These are phyloP conservation scores for Crithidia bombi DNA, from an alignment of 208 protist species.

Conservation along the genomic window DNA sequence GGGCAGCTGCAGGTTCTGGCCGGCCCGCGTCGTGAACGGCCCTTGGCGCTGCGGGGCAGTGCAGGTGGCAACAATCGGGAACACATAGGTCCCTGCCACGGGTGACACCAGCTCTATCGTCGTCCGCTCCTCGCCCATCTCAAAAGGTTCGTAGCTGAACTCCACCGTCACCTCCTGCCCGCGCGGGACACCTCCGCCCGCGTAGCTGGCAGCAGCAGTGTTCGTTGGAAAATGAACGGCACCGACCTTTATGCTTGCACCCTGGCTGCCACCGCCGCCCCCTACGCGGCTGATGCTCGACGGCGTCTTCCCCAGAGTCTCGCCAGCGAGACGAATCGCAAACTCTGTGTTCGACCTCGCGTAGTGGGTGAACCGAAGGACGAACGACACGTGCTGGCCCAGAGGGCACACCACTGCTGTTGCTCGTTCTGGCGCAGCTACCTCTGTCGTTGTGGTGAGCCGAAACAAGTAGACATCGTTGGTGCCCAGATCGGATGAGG, in stretches of 20 bases:
- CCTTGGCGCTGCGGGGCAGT: conserved; percentile 93
- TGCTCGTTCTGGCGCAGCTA: conserved; percentile 65
- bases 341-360: conserved; percentile 85
- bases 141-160: conserved; percentile 93
- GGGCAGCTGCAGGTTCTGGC: conserved; percentile 66
- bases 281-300: conserved; percentile 29
- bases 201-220: background rate
- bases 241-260: conserved; percentile 34
- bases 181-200: conserved; percentile 18
- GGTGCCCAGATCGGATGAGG: conserved; percentile 83
- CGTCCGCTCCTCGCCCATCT: conserved; percentile 78
- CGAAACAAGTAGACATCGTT: conserved; percentile 77
- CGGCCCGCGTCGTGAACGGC: conserved; percentile 78
- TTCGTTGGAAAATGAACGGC: conserved; percentile 2
- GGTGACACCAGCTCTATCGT: conserved; percentile 86
- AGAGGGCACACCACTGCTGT: conserved; percentile 88
- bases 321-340: conserved; percentile 57
- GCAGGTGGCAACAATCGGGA: conserved; percentile 90
- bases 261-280: conserved; percentile 31
- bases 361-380: conserved; percentile 80
- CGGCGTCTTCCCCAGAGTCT: conserved; percentile 21
- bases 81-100: conserved; percentile 91
- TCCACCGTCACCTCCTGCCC: conserved; percentile 93
- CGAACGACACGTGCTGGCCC: conserved; percentile 72
- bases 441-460: conserved; percentile 53